These are phyloP conservation scores for Tympanopsis confertula DNA, from an alignment of 2,329 filamentous ascomycete genomes.

Conservation along the genomic window DNA sequence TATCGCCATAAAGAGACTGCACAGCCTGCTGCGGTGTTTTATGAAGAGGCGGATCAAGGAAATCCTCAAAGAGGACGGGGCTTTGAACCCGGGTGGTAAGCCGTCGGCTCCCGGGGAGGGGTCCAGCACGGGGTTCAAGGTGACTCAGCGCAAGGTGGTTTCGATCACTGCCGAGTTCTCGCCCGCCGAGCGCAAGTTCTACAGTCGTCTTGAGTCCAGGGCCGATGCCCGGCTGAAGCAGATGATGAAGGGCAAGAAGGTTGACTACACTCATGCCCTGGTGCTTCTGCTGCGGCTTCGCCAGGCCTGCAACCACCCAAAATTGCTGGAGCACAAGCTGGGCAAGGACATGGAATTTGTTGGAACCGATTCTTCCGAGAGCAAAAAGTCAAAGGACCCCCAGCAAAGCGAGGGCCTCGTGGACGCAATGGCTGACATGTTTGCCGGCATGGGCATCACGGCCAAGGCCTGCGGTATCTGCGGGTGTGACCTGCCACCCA, in stretches of 20 bases:
- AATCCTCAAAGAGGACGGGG: slow-evolving; percentile 79
- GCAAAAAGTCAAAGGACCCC: slow-evolving; percentile 32
- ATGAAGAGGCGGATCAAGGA: slow-evolving; percentile 99
- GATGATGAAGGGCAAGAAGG: slow-evolving; percentile 71
- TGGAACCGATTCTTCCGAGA: slow-evolving; percentile 42
- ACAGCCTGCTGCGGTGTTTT: slow-evolving; percentile 77
- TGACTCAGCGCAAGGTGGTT: slow-evolving; percentile 81
- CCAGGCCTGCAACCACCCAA: slow-evolving; percentile 90
- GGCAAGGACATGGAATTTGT: slow-evolving; percentile 80
- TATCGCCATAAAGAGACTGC: slow-evolving; percentile 75
- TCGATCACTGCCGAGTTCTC: slow-evolving; percentile 70
- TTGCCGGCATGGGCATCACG: slow-evolving; percentile 71
- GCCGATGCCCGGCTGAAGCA: slow-evolving; percentile 77
- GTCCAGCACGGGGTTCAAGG: slow-evolving; percentile 65
- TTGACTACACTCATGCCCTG: slow-evolving; percentile 88
- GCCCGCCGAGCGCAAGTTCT: slow-evolving; percentile 71
- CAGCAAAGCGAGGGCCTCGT: slow-evolving; percentile 51
- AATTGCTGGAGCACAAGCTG: slow-evolving; percentile 74
- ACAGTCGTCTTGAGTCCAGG: slow-evolving; percentile 68
- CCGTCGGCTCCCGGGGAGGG: slow-evolving; percentile 31
- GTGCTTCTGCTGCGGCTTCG: slow-evolving; percentile 81
- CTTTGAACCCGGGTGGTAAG: slow-evolving; percentile 66
- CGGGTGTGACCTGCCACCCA: slow-evolving; percentile 50
- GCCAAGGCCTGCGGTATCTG: slow-evolving; percentile 76
- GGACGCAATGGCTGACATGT: slow-evolving; percentile 74